Base-by-base conservation (phyloP, 1,139 yeast species). In the Kurtzmaniella quercitrusa region DNA sequence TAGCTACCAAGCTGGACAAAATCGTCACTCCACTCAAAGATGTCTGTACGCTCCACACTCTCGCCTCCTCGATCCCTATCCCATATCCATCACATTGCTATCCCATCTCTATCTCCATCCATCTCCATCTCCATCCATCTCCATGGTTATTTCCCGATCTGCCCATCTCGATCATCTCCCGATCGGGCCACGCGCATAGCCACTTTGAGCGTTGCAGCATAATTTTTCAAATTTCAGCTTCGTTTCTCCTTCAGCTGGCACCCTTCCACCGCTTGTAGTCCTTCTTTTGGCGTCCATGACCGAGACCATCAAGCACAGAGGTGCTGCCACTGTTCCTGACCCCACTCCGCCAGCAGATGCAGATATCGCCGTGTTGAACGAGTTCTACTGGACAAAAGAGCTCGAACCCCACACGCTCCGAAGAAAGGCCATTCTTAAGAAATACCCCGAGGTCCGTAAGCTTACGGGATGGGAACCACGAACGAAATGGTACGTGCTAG, bases 391-490 rank as follows among this genome's bases (percentile, higher is more conserved):
- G 93, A 88, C 96, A 1, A 77, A 78, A 44, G 86, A 81, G 43
- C 75, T 75, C 39, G 96, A 90, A 58, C 96, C 96, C 2, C 97
- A 90, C 58, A 79, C 83, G 4, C 58, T 75, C 2, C 72, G 97
- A 51, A 73, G 97, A 48, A 84, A 82, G 62, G 75, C 73, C 49
- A 90, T 90, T 48, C 67, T 90, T 53, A 75, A 79, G 52, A 80
- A 79, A 42, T 79, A 90, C 56, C 97, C 97, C 0, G 83, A 89
- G 50, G 86, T 89, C 21, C 73, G 82, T 33, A 85, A 85, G 58
- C 74, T 90, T 27, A 84, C 88, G 36, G 97, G 97, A 2, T 87
- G 81, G 50, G 97, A 90, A 62, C 95, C 96, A 0, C 63, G 74
- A 45, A 90, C 97, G 5, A 89, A 89, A 57, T 90, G 82, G 71